Conservation (phyloP, 306 rosid species). For the Cicer judaicum region DNA sequence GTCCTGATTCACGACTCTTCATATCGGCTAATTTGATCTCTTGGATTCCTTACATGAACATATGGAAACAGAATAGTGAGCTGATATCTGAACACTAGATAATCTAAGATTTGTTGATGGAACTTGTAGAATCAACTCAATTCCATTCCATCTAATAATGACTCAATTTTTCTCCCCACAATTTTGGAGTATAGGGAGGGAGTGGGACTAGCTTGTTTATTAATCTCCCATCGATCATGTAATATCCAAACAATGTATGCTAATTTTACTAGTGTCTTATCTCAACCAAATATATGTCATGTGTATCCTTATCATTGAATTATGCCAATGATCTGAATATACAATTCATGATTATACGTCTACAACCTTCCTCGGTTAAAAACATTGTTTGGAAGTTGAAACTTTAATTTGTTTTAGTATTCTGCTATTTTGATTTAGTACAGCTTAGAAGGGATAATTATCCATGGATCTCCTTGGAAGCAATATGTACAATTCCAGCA, state of each 20-base stretch:
- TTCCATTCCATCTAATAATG: conserved; percentile 3
- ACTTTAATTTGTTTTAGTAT: background rate
- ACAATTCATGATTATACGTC: background rate
- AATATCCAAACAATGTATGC: conserved; percentile 15
- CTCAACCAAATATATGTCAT: background rate
- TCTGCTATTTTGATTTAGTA: background rate
- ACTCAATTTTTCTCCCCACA: background rate
- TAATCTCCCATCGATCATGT: background rate
- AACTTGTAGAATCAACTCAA: conserved; percentile 5
- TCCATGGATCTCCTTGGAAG: conserved; percentile 46
- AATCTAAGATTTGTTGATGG: background rate
- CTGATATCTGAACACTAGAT: conserved; percentile 1
- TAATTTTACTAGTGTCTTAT: background rate
- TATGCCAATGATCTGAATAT: background rate
- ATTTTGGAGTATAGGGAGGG: background rate
- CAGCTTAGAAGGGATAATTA: conserved; percentile 24
- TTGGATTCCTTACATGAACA: background rate
- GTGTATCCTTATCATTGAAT: background rate
- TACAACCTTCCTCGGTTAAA: background rate
- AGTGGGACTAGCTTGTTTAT: conserved; percentile 1
- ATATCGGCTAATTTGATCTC: background rate
- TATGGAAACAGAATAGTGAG: conserved; percentile 9
- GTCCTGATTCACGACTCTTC: conserved; percentile 29
- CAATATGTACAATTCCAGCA: conserved; percentile 62
- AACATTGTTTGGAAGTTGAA: conserved; percentile 5